Conservation (phyloP, 2,329 filamentous ascomycete species). For the Zymoseptoria brevis region DNA sequence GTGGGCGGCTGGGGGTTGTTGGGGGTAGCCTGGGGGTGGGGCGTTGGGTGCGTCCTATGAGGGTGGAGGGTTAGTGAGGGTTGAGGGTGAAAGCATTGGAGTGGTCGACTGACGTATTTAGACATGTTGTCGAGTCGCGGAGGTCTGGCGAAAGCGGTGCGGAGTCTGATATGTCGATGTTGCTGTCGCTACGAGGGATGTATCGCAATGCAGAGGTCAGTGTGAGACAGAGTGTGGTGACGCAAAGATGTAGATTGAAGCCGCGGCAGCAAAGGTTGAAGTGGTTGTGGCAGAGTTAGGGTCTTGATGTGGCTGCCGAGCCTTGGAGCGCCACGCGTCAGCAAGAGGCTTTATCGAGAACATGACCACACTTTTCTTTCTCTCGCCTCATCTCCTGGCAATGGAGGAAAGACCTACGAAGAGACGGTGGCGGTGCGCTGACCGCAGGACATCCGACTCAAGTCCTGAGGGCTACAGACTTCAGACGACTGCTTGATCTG, state of each 20-base stretch:
- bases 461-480: neutral
- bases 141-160: neutral
- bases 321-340: neutral
- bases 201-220: no score
- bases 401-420: neutral
- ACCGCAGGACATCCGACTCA: no score
- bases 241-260: neutral
- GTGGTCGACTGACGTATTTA: conserved; percentile 2
- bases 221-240: neutral
- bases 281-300: neutral
- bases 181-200: neutral
- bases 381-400: neutral
- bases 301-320: neutral
- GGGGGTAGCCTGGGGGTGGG: conserved; percentile 20
- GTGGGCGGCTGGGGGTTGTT: conserved; percentile 16
- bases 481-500: neutral
- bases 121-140: neutral
- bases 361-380: neutral
- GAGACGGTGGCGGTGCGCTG: neutral
- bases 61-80: neutral
- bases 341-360: neutral
- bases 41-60: conserved; percentile 13
- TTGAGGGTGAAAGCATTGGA: no score
- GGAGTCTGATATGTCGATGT: neutral
- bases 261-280: neutral